These are phyloP conservation scores for Plenodomus lindquistii DNA, from an alignment of 2,329 filamentous ascomycete genomes.

Conservation along the genomic window DNA sequence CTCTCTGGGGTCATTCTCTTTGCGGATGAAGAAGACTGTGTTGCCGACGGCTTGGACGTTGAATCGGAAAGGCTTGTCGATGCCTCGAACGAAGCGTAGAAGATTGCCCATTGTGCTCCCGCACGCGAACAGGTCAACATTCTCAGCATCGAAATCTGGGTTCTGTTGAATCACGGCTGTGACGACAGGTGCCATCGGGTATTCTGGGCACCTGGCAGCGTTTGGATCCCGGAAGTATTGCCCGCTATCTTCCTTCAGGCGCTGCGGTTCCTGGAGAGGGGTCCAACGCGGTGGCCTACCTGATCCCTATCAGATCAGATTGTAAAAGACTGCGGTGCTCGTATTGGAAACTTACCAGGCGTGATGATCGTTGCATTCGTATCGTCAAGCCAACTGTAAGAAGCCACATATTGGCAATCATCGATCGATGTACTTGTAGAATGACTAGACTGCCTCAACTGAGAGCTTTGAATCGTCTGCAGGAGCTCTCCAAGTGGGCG, in stretches of 20 bases:
- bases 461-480: conserved; percentile 15
- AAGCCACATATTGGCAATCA: conserved; percentile 51
- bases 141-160: conserved; percentile 37
- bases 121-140: conserved; percentile 63
- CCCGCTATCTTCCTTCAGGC: conserved; percentile 52
- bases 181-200: conserved; percentile 58
- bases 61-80: conserved; percentile 60
- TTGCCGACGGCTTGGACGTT: conserved; percentile 59
- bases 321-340: too few relatives aligned
- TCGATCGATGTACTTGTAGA: conserved; percentile 35
- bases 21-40: conserved; percentile 66
- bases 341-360: conserved; percentile 25
- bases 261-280: conserved; percentile 40
- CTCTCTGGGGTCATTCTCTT: conserved; percentile 64
- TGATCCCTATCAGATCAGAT: conserved; percentile 29
- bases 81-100: conserved; percentile 57
- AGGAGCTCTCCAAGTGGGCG: conserved; percentile 38
- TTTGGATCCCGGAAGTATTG: conserved; percentile 60
- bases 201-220: conserved; percentile 53
- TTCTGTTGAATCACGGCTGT: conserved; percentile 48
- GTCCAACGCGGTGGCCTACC: conserved; percentile 58
- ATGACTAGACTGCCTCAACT: conserved; percentile 4
- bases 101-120: conserved; percentile 65
- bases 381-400: conserved; percentile 57
- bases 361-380: conserved; percentile 44